Conservation (phyloP, 2,329 filamentous ascomycete species). For the Magnaporthiopsis incrustans region DNA sequence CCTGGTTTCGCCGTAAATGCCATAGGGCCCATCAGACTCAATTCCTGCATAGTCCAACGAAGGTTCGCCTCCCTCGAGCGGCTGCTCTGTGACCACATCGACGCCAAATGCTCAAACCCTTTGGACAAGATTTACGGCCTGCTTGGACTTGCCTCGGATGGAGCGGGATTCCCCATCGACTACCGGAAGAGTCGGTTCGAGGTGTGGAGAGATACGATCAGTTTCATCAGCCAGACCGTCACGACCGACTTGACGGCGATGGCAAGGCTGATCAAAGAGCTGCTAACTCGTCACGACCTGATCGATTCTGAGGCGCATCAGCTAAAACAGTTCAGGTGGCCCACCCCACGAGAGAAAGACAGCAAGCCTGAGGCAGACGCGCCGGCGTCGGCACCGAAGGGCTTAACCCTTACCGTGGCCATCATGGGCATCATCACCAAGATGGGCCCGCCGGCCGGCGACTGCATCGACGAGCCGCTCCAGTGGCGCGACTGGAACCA, state of each 20-base stretch:
- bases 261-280: background rate
- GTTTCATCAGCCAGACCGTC: background rate
- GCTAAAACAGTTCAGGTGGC: background rate
- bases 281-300: background rate
- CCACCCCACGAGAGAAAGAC: too few species aligned
- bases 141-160: conserved; percentile 19
- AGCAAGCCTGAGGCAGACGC: too few species aligned
- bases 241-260: background rate
- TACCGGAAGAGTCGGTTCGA: conserved; percentile 18
- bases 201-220: conserved; percentile 21
- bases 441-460: background rate
- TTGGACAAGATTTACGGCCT: conserved; percentile 24
- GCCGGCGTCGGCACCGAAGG: too few species aligned
- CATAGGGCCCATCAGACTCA: conserved; percentile 12
- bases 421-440: background rate
- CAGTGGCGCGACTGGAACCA: background rate
- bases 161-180: conserved; percentile 18
- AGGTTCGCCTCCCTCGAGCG: conserved; percentile 13
- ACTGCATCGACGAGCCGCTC: background rate
- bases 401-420: too few species aligned
- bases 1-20: background rate
- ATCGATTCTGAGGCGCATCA: background rate
- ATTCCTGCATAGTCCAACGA: conserved; percentile 10
- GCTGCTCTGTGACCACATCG: conserved; percentile 17
- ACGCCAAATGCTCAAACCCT: conserved; percentile 19